A percentile compares a stretch with the other conserved stretches of the same genome.
Conservation (phyloP, 2,329 filamentous ascomycete genomes). For the Coniochaeta sp. region DNA sequence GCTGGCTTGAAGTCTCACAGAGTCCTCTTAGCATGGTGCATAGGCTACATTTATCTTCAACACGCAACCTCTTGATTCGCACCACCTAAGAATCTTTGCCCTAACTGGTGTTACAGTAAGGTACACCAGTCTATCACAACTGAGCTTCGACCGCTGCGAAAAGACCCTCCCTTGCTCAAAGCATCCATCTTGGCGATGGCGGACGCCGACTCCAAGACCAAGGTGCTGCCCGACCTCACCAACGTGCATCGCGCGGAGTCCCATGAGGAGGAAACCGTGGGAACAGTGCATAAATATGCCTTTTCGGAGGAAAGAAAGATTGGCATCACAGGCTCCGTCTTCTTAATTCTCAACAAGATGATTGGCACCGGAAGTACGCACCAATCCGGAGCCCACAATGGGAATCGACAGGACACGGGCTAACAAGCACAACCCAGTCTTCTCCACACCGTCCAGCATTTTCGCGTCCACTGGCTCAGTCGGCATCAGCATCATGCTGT, state of each 20-base stretch:
- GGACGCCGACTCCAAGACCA: background rate
- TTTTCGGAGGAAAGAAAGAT: constrained; percentile 38
- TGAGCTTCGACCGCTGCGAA: background rate
- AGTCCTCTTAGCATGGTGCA: background rate
- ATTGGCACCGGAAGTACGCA: constrained; percentile 48
- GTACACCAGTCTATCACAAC: background rate
- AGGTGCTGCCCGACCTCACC: background rate
- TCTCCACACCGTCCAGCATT: constrained; percentile 46
- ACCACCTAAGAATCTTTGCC: background rate
- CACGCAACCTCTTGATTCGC: background rate
- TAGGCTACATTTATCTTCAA: background rate
- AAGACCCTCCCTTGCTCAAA: background rate
- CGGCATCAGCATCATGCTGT: constrained; percentile 32
- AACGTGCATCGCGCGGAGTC: background rate
- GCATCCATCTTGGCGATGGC: background rate
- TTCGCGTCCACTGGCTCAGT: constrained; percentile 47
- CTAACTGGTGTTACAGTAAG: background rate
- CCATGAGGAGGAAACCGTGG: background rate
- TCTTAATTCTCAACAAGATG: constrained; percentile 51
- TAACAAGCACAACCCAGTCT: constrained; percentile 23
- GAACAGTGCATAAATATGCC: constrained; percentile 17
- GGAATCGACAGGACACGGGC: background rate
- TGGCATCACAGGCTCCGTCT: constrained; percentile 43
- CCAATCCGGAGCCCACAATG: background rate
- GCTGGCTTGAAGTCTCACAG: background rate